These are phyloP conservation scores for Leccinum boreale DNA, from an alignment of 768 basidiomycete genomes.

Conservation along the genomic window DNA sequence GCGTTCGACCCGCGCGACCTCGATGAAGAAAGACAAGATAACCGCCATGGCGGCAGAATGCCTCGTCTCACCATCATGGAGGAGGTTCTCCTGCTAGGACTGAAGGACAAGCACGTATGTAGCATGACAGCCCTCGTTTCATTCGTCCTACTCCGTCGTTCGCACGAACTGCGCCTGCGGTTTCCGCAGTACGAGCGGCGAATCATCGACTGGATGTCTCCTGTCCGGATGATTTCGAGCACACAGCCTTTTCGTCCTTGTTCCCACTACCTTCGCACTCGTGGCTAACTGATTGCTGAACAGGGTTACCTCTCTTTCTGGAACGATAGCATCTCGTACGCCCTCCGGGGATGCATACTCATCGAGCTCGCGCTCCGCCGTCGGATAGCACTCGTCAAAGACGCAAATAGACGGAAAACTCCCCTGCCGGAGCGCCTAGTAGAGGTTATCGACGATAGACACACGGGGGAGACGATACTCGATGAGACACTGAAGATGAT, in stretches of 20 bases:
- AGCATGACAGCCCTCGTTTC: neutral
- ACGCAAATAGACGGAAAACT: constrained; percentile 68
- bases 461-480: constrained; percentile 94
- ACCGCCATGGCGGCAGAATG: constrained; percentile 63
- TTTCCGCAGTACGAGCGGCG: constrained; percentile 20
- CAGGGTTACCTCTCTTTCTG: constrained; percentile 96
- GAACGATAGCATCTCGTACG: constrained; percentile 99
- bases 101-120: constrained; percentile 94
- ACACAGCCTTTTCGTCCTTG: constrained; percentile 2
- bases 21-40: constrained; percentile 64
- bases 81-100: constrained; percentile 87
- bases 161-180: constrained; percentile 6
- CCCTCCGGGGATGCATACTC: constrained; percentile 95
- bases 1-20: constrained; percentile 94
- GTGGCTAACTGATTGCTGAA: constrained; percentile 18
- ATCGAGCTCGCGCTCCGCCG: constrained; percentile 95
- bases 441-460: constrained; percentile 87
- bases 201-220: neutral
- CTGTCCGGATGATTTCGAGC: constrained; percentile 3
- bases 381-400: constrained; percentile 86
- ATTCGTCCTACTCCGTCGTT: constrained; percentile 4
- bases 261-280: neutral
- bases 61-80: constrained; percentile 95
- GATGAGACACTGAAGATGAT: constrained; percentile 98
- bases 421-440: constrained; percentile 80